Conservation (phyloP, 2,329 filamentous ascomycete species). For the Bipolaris victoriae region DNA sequence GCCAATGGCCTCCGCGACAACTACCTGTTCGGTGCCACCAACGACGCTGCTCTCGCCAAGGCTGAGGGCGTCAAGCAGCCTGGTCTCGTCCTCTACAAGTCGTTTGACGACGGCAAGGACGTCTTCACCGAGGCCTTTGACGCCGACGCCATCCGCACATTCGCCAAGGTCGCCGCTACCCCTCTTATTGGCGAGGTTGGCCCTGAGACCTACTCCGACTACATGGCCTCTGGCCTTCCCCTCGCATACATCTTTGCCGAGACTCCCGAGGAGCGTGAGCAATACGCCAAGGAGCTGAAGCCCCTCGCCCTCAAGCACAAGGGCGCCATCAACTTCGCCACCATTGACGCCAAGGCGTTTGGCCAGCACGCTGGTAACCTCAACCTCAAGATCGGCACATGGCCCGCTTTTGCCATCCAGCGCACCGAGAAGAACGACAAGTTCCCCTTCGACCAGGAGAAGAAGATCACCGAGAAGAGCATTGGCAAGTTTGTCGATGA, state of each 20-base stretch:
- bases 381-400: conserved; percentile 93
- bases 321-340: conserved; percentile 96
- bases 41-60: conserved; percentile 82
- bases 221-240: conserved; percentile 91
- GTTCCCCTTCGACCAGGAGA: conserved; percentile 88
- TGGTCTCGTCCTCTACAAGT: conserved; percentile 92
- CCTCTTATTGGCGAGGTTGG: conserved; percentile 95
- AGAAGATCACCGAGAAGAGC: conserved; percentile 74
- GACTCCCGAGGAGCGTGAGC: conserved; percentile 84
- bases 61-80: conserved; percentile 88
- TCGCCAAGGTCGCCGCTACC: conserved; percentile 83
- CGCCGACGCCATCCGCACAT: conserved; percentile 77
- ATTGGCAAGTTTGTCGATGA: conserved; percentile 85
- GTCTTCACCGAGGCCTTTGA: conserved; percentile 83
- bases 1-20: conserved; percentile 81
- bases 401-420: conserved; percentile 98
- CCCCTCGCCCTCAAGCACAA: conserved; percentile 88
- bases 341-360: conserved; percentile 92
- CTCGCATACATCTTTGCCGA: conserved; percentile 98
- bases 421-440: conserved; percentile 95
- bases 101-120: conserved; percentile 95
- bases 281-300: conserved; percentile 78
- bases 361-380: conserved; percentile 95
- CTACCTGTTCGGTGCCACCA: conserved; percentile 90
- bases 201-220: conserved; percentile 92